Conservation (phyloP, 805 yeast genomes). For the Candida michaelii region DNA sequence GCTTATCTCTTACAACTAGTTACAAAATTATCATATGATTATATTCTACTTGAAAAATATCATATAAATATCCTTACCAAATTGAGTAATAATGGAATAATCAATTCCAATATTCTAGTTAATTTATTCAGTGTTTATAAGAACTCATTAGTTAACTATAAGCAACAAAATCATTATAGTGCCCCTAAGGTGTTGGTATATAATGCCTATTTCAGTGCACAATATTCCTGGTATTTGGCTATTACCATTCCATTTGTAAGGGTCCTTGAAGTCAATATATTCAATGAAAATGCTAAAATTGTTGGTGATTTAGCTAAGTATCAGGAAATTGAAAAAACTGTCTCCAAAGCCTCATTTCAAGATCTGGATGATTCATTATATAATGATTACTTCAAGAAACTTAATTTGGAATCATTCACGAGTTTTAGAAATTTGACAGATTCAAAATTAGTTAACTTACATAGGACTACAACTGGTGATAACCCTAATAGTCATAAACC, state of each 20-base stretch:
- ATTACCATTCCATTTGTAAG: slow-evolving; percentile 36
- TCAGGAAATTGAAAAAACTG: slow-evolving; percentile 13
- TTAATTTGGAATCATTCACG: slow-evolving; percentile 20
- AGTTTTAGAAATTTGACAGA: slow-evolving; percentile 16
- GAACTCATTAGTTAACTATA: slow-evolving; percentile 12
- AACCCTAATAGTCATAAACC: slow-evolving; percentile 24
- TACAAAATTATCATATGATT: slow-evolving; percentile 38
- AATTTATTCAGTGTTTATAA: slow-evolving; percentile 25
- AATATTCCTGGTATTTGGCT: slow-evolving; percentile 40
- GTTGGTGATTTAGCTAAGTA: slow-evolving; percentile 19
- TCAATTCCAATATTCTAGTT: slow-evolving; percentile 26
- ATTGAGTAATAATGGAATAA: slow-evolving; percentile 30
- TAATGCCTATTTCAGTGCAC: slow-evolving; percentile 33
- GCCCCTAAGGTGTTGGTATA: slow-evolving; percentile 33
- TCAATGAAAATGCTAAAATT: slow-evolving; percentile 24
- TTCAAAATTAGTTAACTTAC: slow-evolving; percentile 13
- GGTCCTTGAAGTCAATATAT: slow-evolving; percentile 32
- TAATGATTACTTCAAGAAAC: slow-evolving; percentile 20
- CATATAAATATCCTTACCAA: slow-evolving; percentile 36
- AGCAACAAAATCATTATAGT: slow-evolving; percentile 7
- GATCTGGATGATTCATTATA: slow-evolving; percentile 23
- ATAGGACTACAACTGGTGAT: slow-evolving; percentile 5
- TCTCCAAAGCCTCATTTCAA: slow-evolving; percentile 19
- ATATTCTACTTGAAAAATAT: slow-evolving; percentile 38
- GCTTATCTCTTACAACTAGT: slow-evolving; percentile 29